These are phyloP conservation scores for Panicum miliaceum DNA, from an alignment of 176 grass and related monocot species.

Conservation along the genomic window DNA sequence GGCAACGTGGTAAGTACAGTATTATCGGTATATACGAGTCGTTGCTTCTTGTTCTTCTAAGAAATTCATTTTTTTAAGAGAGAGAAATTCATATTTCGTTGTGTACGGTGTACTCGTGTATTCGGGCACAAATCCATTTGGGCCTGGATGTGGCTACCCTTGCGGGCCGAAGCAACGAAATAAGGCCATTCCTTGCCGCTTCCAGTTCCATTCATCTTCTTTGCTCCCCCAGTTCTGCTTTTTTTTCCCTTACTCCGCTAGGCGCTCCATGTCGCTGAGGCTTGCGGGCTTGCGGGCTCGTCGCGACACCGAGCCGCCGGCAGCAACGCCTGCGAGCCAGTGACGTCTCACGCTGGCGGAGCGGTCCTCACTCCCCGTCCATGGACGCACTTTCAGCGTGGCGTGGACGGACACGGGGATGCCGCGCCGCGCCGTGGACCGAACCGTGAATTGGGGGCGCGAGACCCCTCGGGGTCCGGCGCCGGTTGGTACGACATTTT, in stretches of 20 bases:
- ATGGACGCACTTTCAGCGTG: not conserved
- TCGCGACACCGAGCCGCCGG: not conserved
- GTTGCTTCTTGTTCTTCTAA: not conserved
- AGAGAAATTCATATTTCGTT: no score
- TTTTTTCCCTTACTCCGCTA: not conserved
- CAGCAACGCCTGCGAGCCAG: not conserved
- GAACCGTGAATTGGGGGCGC: not conserved
- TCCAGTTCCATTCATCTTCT: not conserved
- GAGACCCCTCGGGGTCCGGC: not conserved
- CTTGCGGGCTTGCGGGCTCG: not conserved
- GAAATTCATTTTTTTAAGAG: not conserved
- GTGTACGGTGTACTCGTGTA: no score
- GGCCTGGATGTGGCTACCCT: not conserved
- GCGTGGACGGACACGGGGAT: not conserved
- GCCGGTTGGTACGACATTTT: not conserved
- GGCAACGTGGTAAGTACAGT: slow-evolving; percentile 62
- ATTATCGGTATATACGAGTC: not conserved
- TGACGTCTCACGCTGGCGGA: not conserved
- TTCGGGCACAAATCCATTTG: not conserved
- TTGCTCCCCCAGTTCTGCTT: not conserved
- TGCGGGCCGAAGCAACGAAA: not conserved
- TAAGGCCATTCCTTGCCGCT: not conserved
- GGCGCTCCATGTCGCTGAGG: not conserved
- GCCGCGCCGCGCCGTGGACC: not conserved
- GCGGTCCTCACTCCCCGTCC: not conserved